These are phyloP conservation scores for Arthrobotrys pseudoclavata DNA, from an alignment of 2,329 filamentous ascomycete species.

Conservation along the genomic window DNA sequence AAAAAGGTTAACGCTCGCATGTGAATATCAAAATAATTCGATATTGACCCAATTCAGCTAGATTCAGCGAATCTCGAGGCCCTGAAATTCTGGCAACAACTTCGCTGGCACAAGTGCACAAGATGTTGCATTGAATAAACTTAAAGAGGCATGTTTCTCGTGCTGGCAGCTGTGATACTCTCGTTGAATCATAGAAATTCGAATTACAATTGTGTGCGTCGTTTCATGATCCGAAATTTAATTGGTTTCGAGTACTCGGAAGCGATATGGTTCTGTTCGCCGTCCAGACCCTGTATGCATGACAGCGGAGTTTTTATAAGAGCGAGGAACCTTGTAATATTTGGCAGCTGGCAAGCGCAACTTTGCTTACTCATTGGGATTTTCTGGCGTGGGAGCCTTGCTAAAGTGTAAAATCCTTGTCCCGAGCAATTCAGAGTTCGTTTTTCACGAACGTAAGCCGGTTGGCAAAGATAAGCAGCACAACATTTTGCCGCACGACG, in stretches of 20 bases:
- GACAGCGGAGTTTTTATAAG: slow-evolving; percentile 57
- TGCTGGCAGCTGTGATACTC: slow-evolving; percentile 23
- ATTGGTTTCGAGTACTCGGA: slow-evolving; percentile 34
- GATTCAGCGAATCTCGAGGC: not conserved
- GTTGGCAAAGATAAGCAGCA: slow-evolving; percentile 59
- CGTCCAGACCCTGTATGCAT: slow-evolving; percentile 57
- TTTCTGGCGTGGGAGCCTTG: slow-evolving; percentile 47
- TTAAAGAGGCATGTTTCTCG: slow-evolving; percentile 45
- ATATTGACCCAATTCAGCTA: not conserved
- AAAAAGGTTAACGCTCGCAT: not conserved
- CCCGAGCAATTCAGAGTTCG: slow-evolving; percentile 41
- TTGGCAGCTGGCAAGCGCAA: slow-evolving; percentile 23
- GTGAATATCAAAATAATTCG: slow-evolving; percentile 1
- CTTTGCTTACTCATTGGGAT: slow-evolving; percentile 14
- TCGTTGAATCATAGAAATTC: not conserved
- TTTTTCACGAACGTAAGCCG: slow-evolving; percentile 52
- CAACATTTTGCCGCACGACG: slow-evolving; percentile 48
- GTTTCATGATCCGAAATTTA: slow-evolving; percentile 52
- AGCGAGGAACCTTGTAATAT: slow-evolving; percentile 22
- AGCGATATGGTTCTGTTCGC: slow-evolving; percentile 39
- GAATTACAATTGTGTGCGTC: slow-evolving; percentile 15
- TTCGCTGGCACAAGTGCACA: not conserved
- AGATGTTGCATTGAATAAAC: not conserved
- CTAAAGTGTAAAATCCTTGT: slow-evolving; percentile 41
- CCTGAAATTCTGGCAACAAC: not conserved